These are phyloP conservation scores for Angomonas desouzai DNA, from an alignment of 208 protist species.

Conservation along the genomic window DNA sequence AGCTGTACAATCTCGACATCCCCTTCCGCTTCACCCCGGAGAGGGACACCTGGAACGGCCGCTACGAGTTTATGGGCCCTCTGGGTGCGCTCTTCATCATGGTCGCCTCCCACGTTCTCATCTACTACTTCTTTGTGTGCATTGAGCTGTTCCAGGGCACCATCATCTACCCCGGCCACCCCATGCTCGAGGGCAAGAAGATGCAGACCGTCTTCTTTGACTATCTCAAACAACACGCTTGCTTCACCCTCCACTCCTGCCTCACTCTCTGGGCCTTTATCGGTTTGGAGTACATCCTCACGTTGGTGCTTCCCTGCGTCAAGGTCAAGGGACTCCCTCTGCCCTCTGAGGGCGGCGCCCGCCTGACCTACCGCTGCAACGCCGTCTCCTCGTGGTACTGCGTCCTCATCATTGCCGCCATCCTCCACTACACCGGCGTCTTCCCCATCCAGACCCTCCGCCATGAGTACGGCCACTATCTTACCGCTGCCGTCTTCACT, in stretches of 20 bases:
- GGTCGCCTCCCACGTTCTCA: slow-evolving; percentile 74
- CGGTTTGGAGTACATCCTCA: slow-evolving; percentile 72
- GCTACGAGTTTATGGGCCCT: slow-evolving; percentile 83
- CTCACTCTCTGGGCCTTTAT: slow-evolving; percentile 63
- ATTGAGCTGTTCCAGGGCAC: slow-evolving; percentile 74
- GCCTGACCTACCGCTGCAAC: slow-evolving; percentile 90
- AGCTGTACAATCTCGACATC: slow-evolving; percentile 47
- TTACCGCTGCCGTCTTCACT: slow-evolving; percentile 74
- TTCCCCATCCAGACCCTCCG: slow-evolving; percentile 65
- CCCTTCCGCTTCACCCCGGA: slow-evolving; percentile 71
- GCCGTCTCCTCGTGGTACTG: slow-evolving; percentile 79
- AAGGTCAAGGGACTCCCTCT: slow-evolving; percentile 81
- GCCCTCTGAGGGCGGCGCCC: slow-evolving; percentile 73
- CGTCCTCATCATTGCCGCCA: slow-evolving; percentile 52
- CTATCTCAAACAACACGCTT: slow-evolving; percentile 45
- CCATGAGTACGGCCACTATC: slow-evolving; percentile 67
- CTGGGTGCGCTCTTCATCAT: slow-evolving; percentile 74
- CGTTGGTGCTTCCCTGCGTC: slow-evolving; percentile 70
- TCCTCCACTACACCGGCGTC: slow-evolving; percentile 63
- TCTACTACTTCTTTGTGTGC: slow-evolving; percentile 90
- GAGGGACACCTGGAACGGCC: slow-evolving; percentile 68
- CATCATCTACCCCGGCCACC: slow-evolving; percentile 80
- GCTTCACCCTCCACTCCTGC: slow-evolving; percentile 43
- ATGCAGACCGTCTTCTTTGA: slow-evolving; percentile 45
- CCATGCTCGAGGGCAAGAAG: slow-evolving; percentile 45